These are phyloP conservation scores for Arxiozyma telluris DNA, from an alignment of 1,139 yeast genomes.

Conservation along the genomic window DNA sequence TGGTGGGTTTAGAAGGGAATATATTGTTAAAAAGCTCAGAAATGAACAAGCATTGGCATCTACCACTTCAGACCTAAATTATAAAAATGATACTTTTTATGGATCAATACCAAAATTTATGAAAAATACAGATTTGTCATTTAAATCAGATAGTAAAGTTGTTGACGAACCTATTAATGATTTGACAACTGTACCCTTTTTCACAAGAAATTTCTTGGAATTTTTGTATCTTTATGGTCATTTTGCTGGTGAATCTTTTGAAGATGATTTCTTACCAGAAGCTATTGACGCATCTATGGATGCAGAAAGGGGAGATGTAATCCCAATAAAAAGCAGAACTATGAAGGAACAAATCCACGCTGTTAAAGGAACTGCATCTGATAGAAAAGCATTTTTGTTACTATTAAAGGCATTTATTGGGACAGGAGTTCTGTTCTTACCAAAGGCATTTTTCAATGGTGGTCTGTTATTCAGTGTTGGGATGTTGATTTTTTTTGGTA, in stretches of 20 bases:
- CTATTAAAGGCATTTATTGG: conserved; percentile 68
- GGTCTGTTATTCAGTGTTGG: conserved; percentile 52
- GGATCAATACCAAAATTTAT: neutral
- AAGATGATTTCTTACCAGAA: conserved; percentile 54
- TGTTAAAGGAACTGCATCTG: conserved; percentile 52
- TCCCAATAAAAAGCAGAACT: conserved; percentile 16
- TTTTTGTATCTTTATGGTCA: conserved; percentile 70
- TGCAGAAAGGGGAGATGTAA: conserved; percentile 7
- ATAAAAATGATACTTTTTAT: neutral
- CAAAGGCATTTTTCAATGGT: conserved; percentile 66
- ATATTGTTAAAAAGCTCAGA: conserved; percentile 36
- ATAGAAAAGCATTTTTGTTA: conserved; percentile 56
- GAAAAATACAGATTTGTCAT: neutral
- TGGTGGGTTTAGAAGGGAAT: conserved; percentile 73
- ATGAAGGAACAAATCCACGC: conserved; percentile 6
- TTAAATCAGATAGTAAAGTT: neutral
- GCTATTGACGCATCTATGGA: conserved; percentile 25
- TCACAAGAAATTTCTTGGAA: conserved; percentile 64
- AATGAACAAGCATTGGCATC: conserved; percentile 17
- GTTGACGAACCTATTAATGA: conserved; percentile 9
- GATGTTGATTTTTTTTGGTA: conserved; percentile 49
- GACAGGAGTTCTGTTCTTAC: conserved; percentile 68
- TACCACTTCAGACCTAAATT: neutral
- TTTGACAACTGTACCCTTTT: conserved; percentile 35
- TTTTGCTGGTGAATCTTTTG: conserved; percentile 75